Conservation (phyloP, 768 basidiomycete genomes). For the Porpolomopsis calyptriformis region DNA sequence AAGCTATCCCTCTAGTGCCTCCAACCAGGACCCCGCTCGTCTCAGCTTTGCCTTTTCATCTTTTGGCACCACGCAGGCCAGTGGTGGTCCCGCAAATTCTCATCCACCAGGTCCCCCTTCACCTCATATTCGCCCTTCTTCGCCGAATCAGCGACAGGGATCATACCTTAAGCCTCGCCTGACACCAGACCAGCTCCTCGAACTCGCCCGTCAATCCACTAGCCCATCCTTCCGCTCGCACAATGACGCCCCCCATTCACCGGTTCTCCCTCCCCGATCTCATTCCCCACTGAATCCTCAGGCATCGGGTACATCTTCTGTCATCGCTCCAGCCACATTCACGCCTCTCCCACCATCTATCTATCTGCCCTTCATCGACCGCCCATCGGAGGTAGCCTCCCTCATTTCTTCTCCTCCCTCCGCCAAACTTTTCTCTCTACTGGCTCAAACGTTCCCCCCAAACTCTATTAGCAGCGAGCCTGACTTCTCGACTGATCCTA, state of each 20-base stretch:
- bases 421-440: conserved; percentile 51
- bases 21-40: too few relatives aligned
- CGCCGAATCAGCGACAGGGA: too few relatives aligned
- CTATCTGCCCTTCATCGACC: conserved; percentile 79
- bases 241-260: too few relatives aligned
- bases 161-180: conserved; percentile 46
- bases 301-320: too few relatives aligned
- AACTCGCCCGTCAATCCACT: conserved; percentile 56
- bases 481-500: conserved; percentile 35
- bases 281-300: too few relatives aligned
- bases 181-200: conserved; percentile 63
- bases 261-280: conserved; percentile 12
- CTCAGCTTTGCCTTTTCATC: conserved; percentile 60
- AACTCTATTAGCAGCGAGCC: too few relatives aligned
- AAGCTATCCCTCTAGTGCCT: too few relatives aligned
- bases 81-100: too few relatives aligned
- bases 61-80: too few relatives aligned
- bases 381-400: conserved; percentile 60
- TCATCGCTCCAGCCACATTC: conserved; percentile 45
- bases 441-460: conserved; percentile 17
- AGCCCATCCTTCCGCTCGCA: too few relatives aligned
- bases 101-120: too few relatives aligned
- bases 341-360: conserved; percentile 68
- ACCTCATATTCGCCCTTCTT: conserved; percentile 22
- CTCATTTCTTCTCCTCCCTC: conserved; percentile 68